Evolutionary conservation across 2,329 filamentous ascomycete species (phyloP).

Genomic region (Penicillium sp.): DNA sequence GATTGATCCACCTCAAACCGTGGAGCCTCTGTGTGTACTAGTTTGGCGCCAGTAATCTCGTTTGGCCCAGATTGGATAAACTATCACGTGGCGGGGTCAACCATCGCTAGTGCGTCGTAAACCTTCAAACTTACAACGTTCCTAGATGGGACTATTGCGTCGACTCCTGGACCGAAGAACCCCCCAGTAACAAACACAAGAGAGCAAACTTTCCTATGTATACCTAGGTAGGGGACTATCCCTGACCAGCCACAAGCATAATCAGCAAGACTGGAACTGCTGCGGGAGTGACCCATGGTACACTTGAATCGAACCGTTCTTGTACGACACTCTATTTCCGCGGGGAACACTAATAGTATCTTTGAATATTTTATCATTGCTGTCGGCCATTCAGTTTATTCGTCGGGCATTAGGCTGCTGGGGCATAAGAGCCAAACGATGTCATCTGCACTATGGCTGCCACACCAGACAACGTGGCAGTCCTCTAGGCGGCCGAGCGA

Average conservation of each 20-base stretch:
- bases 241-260: background rate
- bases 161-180: background rate
- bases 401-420: constrained; percentile 17
- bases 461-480: constrained; percentile 25
- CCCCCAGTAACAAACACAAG: background rate
- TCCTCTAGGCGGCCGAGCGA: constrained; percentile 12
- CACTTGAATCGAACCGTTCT: constrained; percentile 5
- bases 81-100: background rate
- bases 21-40: background rate
- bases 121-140: background rate
- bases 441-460: constrained; percentile 23
- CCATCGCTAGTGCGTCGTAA: constrained; percentile 2
- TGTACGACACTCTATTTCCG: constrained; percentile 1
- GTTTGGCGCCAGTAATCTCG: background rate
- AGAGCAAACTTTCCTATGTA: background rate
- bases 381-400: background rate
- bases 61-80: background rate
- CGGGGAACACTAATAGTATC: background rate
- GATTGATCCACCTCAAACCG: background rate
- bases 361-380: background rate
- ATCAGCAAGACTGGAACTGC: background rate
- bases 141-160: background rate
- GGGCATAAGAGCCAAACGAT: constrained; percentile 1
- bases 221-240: background rate
- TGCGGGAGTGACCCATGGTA: constrained; percentile 3